Conservation (phyloP, 2,329 filamentous ascomycete genomes). For the Tympanopsis confertula region DNA sequence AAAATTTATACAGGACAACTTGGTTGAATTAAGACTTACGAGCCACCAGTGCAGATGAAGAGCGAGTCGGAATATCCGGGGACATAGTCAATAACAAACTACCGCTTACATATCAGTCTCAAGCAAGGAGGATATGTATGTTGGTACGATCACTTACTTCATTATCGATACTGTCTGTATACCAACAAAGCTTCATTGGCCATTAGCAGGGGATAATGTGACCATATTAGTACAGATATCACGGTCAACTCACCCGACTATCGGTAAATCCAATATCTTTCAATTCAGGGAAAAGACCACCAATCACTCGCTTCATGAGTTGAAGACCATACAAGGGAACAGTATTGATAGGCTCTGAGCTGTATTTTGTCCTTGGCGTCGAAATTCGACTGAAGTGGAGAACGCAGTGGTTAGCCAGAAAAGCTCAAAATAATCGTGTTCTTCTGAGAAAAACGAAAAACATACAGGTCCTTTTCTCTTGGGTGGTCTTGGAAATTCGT, state of each 20-base stretch:
- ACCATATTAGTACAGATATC: background rate
- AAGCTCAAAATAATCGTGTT: background rate
- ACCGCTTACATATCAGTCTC: background rate
- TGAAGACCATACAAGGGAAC: slow-evolving; percentile 11
- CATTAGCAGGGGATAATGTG: background rate
- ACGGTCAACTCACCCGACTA: slow-evolving; percentile 5
- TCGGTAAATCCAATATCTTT: slow-evolving; percentile 11
- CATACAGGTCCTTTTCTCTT: background rate
- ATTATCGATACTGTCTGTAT: slow-evolving; percentile 5
- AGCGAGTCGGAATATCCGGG: slow-evolving; percentile 10
- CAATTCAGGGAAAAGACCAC: slow-evolving; percentile 9
- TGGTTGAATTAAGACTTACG: slow-evolving; percentile 1
- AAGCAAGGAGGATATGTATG: too few relatives aligned
- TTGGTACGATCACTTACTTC: slow-evolving; percentile 3
- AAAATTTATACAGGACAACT: slow-evolving; percentile 2
- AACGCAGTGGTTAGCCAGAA: too few relatives aligned
- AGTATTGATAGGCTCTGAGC: slow-evolving; percentile 8
- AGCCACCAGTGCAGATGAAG: slow-evolving; percentile 13
- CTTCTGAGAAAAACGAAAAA: background rate
- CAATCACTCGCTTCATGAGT: slow-evolving; percentile 11
- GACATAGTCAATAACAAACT: slow-evolving; percentile 10
- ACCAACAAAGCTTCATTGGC: slow-evolving; percentile 4
- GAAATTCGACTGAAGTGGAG: slow-evolving; percentile 7
- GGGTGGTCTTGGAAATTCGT: background rate
- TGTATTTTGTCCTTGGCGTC: slow-evolving; percentile 11